Conservation (phyloP, 2,329 filamentous ascomycete genomes). For the Coniella vitis region DNA sequence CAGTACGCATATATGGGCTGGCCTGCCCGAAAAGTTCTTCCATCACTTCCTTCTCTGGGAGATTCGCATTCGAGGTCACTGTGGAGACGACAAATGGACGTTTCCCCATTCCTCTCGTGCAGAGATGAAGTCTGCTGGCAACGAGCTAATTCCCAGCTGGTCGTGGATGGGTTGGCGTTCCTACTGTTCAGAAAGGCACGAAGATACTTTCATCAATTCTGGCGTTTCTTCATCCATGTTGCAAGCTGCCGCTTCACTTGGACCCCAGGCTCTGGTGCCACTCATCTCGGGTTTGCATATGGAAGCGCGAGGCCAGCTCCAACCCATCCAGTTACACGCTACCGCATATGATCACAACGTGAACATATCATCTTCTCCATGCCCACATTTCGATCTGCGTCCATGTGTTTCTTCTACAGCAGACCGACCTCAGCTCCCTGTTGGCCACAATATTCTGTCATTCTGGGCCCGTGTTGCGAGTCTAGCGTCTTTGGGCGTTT, state of each 20-base stretch:
- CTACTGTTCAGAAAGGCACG: neutral
- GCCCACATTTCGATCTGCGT: too few relatives aligned
- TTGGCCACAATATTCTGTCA: too few relatives aligned
- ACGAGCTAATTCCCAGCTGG: neutral
- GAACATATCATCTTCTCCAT: too few relatives aligned
- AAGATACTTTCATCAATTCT: neutral
- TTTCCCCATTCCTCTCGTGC: neutral
- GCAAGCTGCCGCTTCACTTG: neutral
- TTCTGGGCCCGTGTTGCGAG: too few relatives aligned
- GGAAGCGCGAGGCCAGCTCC: neutral
- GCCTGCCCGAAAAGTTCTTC: neutral
- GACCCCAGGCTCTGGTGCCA: neutral
- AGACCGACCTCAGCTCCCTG: too few relatives aligned
- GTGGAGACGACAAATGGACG: neutral
- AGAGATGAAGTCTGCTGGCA: neutral
- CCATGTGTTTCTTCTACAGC: too few relatives aligned
- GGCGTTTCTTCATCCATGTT: neutral
- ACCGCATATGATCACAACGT: too few relatives aligned
- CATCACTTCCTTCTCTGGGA: neutral
- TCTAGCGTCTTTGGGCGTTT: too few relatives aligned
- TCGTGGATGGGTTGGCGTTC: constrained; percentile 1
- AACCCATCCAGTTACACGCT: neutral
- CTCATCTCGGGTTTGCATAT: neutral
- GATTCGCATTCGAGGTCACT: neutral
- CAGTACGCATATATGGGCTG: neutral